phyloP scores from a whole-genome alignment of 352 stramenopile genomes.

The Phytophthora ohioensis region DNA sequence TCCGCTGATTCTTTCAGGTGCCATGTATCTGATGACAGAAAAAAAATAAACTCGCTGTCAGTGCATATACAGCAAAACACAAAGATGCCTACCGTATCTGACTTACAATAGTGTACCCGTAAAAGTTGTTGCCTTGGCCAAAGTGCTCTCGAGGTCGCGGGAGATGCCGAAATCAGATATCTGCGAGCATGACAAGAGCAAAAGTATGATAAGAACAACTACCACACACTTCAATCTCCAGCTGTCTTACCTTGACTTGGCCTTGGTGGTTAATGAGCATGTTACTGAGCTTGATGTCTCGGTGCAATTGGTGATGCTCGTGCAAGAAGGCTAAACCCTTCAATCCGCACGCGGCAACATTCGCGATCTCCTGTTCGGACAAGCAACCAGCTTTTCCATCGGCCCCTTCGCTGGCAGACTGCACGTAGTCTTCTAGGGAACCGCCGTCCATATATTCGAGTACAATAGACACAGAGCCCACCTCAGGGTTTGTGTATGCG shows the following conservation, averaged over 20 bases:
- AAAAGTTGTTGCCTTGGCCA: slow-evolving; percentile 91
- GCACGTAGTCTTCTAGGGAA: slow-evolving; percentile 85
- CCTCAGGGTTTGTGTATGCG: slow-evolving; percentile 90
- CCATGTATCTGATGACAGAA: slow-evolving; percentile 83
- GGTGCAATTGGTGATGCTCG: slow-evolving; percentile 90
- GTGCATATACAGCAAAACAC: not conserved
- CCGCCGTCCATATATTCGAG: slow-evolving; percentile 96
- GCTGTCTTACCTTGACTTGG: slow-evolving; percentile 66
- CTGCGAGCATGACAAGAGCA: slow-evolving; percentile 25
- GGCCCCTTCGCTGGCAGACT: slow-evolving; percentile 35
- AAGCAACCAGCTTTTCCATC: slow-evolving; percentile 33
- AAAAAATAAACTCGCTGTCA: slow-evolving; percentile 6
- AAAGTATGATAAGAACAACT: not conserved
- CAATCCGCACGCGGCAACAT: slow-evolving; percentile 80
- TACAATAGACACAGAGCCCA: slow-evolving; percentile 92
- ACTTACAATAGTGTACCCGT: slow-evolving; percentile 91
- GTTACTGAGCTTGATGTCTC: slow-evolving; percentile 96
- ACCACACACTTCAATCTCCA: not conserved
- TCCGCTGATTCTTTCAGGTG: slow-evolving; percentile 93
- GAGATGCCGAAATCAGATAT: slow-evolving; percentile 91
- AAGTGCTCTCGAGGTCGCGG: slow-evolving; percentile 80
- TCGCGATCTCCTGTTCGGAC: slow-evolving; percentile 82
- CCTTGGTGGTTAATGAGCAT: slow-evolving; percentile 92
- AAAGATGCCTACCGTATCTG: too few relatives aligned
- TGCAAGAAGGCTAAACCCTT: slow-evolving; percentile 91